Conservation (phyloP, 2,329 filamentous ascomycete genomes). For the Tolypocladium ophioglossoides region DNA sequence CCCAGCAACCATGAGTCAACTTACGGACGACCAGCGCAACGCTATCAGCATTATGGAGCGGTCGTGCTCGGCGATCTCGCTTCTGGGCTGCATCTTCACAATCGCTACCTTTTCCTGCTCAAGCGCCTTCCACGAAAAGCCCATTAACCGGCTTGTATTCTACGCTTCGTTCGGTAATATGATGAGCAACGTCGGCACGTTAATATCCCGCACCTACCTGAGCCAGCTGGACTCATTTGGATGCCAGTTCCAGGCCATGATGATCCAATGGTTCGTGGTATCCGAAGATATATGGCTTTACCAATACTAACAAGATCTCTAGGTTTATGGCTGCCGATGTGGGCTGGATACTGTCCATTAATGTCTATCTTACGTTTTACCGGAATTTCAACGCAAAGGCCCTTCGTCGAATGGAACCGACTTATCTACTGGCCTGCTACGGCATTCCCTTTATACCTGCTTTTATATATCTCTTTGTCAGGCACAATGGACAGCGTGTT, state of each 20-base stretch:
- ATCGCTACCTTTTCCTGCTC: constrained; percentile 60
- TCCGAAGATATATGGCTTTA: not conserved
- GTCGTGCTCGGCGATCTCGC: constrained; percentile 57
- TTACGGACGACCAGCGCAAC: not conserved
- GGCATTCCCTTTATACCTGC: constrained; percentile 57
- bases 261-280: constrained; percentile 50
- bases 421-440: constrained; percentile 57
- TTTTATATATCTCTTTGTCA: constrained; percentile 51
- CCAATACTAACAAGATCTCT: not conserved
- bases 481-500: constrained; percentile 38
- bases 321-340: constrained; percentile 67
- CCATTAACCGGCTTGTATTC: constrained; percentile 79
- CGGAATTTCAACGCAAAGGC: constrained; percentile 51
- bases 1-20: not conserved
- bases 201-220: constrained; percentile 58
- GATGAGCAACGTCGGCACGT: constrained; percentile 63
- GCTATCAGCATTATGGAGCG: constrained; percentile 56
- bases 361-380: constrained; percentile 70
- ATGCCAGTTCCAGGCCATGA: constrained; percentile 64
- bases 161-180: constrained; percentile 77
- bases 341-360: constrained; percentile 61
- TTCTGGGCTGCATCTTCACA: constrained; percentile 61
- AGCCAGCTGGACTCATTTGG: constrained; percentile 33
- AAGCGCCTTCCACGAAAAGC: constrained; percentile 58
- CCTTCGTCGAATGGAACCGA: constrained; percentile 54